Conservation (phyloP, 768 basidiomycete genomes). For the Leccinum aurantiacum region DNA sequence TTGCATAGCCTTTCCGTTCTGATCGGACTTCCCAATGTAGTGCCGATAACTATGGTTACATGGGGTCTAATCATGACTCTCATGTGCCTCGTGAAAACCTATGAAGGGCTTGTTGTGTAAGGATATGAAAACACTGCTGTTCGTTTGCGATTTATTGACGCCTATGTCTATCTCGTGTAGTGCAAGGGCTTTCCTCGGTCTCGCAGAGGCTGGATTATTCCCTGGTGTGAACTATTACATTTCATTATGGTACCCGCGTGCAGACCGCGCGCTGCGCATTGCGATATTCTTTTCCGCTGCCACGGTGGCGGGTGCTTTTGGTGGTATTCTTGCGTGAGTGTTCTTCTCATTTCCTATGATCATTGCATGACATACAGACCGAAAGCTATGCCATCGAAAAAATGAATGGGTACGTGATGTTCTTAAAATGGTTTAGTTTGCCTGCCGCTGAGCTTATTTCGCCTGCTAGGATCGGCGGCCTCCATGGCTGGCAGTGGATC, state of each 20-base stretch:
- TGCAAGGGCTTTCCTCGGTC: slow-evolving; percentile 43
- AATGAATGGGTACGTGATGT: slow-evolving; percentile 33
- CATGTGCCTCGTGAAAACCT: slow-evolving; percentile 38
- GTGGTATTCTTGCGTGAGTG: slow-evolving; percentile 49
- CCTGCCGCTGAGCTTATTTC: neutral
- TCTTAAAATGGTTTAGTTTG: slow-evolving; percentile 6
- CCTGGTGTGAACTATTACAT: slow-evolving; percentile 45
- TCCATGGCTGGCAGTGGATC: slow-evolving; percentile 41
- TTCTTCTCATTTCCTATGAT: neutral
- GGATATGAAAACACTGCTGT: slow-evolving; percentile 1
- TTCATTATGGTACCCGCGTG: slow-evolving; percentile 59
- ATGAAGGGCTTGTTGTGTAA: slow-evolving; percentile 32
- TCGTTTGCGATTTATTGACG: neutral
- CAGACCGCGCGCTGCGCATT: slow-evolving; percentile 56
- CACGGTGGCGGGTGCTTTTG: slow-evolving; percentile 52
- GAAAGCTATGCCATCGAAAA: slow-evolving; percentile 37
- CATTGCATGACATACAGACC: neutral
- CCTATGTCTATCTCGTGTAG: slow-evolving; percentile 18
- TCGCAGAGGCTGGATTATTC: slow-evolving; percentile 48
- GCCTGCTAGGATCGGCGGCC: slow-evolving; percentile 23
- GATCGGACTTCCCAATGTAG: slow-evolving; percentile 28
- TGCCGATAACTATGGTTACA: slow-evolving; percentile 38
- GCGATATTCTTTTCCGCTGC: slow-evolving; percentile 65
- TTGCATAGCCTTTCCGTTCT: slow-evolving; percentile 1
- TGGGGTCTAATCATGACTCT: slow-evolving; percentile 42